Evolutionary conservation across 2,329 filamentous ascomycete genomes (phyloP).

Genomic region (Colletotrichum caudatum): DNA sequence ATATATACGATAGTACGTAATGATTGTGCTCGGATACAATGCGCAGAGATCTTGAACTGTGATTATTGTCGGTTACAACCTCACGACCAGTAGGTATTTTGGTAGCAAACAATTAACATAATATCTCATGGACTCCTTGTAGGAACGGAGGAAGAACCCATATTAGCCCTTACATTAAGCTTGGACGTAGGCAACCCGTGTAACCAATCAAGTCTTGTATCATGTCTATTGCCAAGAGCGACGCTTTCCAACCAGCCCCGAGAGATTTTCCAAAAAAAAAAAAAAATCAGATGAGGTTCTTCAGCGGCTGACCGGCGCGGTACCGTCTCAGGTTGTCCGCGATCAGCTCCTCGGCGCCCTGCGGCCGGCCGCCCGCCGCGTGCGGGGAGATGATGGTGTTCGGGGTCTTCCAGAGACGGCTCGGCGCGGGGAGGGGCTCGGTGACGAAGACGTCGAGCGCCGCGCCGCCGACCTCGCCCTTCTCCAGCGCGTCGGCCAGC

Average conservation of each 20-base stretch:
- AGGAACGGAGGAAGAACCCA: not conserved
- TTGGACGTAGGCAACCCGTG: not conserved
- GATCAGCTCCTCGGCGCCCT: conserved; percentile 70
- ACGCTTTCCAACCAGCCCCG: conserved; percentile 1
- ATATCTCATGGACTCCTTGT: not conserved
- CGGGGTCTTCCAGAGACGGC: conserved; percentile 62
- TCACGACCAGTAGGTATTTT: too few species aligned
- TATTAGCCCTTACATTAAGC: too few species aligned
- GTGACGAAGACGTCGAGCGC: conserved; percentile 63
- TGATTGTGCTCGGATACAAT: not conserved
- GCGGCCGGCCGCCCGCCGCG: conserved; percentile 70
- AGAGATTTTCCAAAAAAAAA: too few species aligned
- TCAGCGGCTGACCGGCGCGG: conserved; percentile 68
- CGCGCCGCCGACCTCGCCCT: conserved; percentile 59
- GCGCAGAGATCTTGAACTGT: too few species aligned
- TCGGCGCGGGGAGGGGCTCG: conserved; percentile 58
- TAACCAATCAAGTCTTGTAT: conserved; percentile 12
- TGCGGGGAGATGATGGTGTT: conserved; percentile 68
- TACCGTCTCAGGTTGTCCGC: conserved; percentile 71
- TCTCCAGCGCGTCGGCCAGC: conserved; percentile 58
- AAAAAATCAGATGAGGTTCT: conserved; percentile 59
- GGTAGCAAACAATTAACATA: not conserved
- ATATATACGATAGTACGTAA: fast-evolving
- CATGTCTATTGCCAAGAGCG: conserved; percentile 16
- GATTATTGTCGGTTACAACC: too few species aligned